Base-by-base conservation (phyloP, 208 protist species). In the Wallacemonas sp. region DNA sequence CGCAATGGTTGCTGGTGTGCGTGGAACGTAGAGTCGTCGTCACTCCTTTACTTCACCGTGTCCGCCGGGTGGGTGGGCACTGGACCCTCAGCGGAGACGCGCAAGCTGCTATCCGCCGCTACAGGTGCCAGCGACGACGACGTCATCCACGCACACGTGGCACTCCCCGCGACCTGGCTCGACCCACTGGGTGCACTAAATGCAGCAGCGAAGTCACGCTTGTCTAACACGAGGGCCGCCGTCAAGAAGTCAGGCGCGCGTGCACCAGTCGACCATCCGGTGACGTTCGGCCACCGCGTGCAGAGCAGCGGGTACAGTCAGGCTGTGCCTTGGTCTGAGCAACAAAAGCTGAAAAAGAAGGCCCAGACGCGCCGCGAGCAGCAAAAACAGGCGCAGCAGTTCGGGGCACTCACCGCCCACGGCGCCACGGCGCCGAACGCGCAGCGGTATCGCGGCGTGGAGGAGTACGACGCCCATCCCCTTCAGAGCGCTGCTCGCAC, bases 301-400 rank as follows among this genome's bases (percentile, higher is more conserved):
- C 83, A 71, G 32, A 83, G 79, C 63, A 91, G 83, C 59, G 78
- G 81, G 19, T 90, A 93, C 73, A 38, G 30, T 21, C 66, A 77
- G n/a, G 81, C 74, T 12, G 50, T 57, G 13, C 87, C 83, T 42
- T 91, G 87, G 87, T 87, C 79, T 10, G 77, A 89, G 39, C 80
- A 85, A 68, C 81, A 81, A 48, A 71, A 59, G 46, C 48, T 37
- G n/a, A 54, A 44, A 53, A 44, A 45, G 54, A 63, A 22, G 22
- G 22, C 60, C 33, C 19, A 24, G 53, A 39, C 62, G 27, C 2
- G 63, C 58, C 17, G 71, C 60, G 41, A 44, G 24, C 52, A 39
- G 19, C 15, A 2, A 3, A 72, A 50, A 17, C 13, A 68, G 19
- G 54, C 44, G 5, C 59, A 73, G 39, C 55, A 50, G 1, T 42